Percentiles rank a stretch among this genome's conserved stretches.
These are phyloP conservation scores for Phytopythium delawarense DNA, from an alignment of 352 stramenopile species.

Conservation along the genomic window DNA sequence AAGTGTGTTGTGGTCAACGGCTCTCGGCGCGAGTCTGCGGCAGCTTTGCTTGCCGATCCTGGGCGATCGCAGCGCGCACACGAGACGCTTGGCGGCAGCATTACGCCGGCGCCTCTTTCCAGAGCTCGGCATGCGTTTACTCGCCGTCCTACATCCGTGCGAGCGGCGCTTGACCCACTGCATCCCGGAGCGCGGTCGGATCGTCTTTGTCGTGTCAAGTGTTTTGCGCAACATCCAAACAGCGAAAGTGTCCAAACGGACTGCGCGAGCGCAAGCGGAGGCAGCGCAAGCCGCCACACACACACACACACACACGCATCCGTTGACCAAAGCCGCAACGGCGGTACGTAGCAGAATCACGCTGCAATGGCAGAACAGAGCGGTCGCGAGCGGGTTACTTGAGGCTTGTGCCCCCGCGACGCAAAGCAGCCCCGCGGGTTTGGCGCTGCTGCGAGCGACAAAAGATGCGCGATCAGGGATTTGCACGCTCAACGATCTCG, in stretches of 20 bases:
- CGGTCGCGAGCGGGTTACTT: no score
- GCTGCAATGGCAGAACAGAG: no score
- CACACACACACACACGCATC: neutral
- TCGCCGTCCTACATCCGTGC: no score
- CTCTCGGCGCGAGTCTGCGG: neutral
- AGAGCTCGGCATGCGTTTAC: neutral
- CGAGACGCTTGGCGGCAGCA: neutral
- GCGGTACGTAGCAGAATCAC: no score
- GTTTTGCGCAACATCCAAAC: neutral
- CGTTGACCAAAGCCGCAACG: neutral
- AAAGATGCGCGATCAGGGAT: slow-evolving; percentile 4
- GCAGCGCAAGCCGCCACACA: no score
- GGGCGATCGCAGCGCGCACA: neutral
- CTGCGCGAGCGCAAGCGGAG: no score
- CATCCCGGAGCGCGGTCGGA: neutral
- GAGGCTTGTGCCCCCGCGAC: neutral
- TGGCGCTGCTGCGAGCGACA: neutral
- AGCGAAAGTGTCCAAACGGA: neutral
- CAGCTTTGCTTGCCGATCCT: neutral
- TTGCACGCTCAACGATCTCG: slow-evolving; percentile 1
- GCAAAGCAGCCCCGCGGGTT: neutral
- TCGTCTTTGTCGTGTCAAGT: neutral
- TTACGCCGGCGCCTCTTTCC: neutral
- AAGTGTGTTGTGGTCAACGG: neutral
- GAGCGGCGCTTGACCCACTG: neutral